Evolutionary conservation across 805 yeast species (phyloP), one percentile per base, ranked within the genome.

Genomic region (Isabelozyma gotoi): DNA sequence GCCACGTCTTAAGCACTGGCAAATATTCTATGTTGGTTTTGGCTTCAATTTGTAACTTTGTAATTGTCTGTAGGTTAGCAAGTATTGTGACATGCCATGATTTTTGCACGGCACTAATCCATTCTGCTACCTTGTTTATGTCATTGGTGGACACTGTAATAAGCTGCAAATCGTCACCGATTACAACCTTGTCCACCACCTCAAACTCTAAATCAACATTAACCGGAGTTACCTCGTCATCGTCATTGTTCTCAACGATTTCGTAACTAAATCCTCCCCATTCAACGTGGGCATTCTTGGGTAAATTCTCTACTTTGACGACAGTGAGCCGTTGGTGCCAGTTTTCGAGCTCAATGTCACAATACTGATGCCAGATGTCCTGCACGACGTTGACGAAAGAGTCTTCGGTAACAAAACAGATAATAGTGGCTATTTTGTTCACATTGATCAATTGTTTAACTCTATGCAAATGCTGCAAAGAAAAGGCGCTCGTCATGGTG

Each of bases 391-490:
- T 44, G 0, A 73, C 65, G 40, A 63, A 50, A 0, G 41, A 24
- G 0, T 42, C 18, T 32, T 65, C 57, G 2, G 81, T 75, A 3
- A 83, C 65, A 48, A 77, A 87, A 45, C 89, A 84, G 2, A 82
- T 71, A 42, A 76, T 72, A 5, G 70, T 64, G 1, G 81, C 63
- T 18, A 80, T 71, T 14, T 67, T 67, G 2, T 50, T 50, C 10
- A 76, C 74, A 7, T 73, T 74, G 14, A 82, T 73, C 5, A 82
- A 78, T 5, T 73, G 55, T 49, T 82, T 80, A 3, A 90, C 84
- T 12, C 80, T 74, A 47, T 74, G 71, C 39, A 89, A 77, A 63
- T 90, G 94, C 60, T 88, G 96, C 39, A 91, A 73, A 0, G 96
- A 72, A 18, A 90, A 62, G 0, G 73, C 68, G 0, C 81, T 57